Conservation (phyloP, 768 basidiomycete genomes). For the Gelatoporia subvermispora region DNA sequence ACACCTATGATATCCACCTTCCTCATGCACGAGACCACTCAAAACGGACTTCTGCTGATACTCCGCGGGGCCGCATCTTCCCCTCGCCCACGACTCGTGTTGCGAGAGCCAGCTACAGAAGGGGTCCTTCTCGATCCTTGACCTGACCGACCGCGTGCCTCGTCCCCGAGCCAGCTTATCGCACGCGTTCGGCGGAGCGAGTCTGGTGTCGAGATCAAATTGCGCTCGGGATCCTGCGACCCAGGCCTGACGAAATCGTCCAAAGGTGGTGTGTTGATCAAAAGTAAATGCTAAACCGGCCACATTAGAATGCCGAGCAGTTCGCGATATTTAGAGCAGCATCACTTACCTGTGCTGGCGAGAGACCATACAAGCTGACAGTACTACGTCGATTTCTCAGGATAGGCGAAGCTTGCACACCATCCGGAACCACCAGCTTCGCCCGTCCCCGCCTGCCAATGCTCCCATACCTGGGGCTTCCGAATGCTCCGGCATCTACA, state of each 20-base stretch:
- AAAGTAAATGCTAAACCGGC: conserved; percentile 55
- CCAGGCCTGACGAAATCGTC: conserved; percentile 28
- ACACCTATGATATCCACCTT: too few relatives aligned
- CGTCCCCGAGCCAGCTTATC: conserved; percentile 19
- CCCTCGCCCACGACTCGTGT: too few relatives aligned
- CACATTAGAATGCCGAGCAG: conserved; percentile 5
- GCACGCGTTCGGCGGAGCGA: conserved; percentile 16
- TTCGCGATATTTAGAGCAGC: background rate
- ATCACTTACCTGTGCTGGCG: conserved; percentile 61
- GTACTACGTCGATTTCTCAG: conserved; percentile 51
- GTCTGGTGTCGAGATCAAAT: conserved; percentile 12
- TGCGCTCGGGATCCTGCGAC: conserved; percentile 13
- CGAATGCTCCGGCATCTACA: conserved; percentile 13
- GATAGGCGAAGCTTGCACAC: conserved; percentile 30
- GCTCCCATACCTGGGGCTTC: conserved; percentile 29
- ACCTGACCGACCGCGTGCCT: background rate
- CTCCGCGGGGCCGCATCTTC: background rate
- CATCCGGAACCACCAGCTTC: conserved; percentile 45
- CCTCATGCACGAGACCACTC: background rate
- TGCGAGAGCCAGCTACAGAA: conserved; percentile 2
- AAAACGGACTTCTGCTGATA: conserved; percentile 3
- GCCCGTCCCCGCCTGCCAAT: conserved; percentile 34
- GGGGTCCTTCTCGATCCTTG: background rate
- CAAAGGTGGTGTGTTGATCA: conserved; percentile 62
- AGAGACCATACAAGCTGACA: conserved; percentile 62